Evolutionary conservation across 208 protist genomes (phyloP), one percentile per base, ranked within the genome.

Genomic region (Trypanosoma congolense): DNA sequence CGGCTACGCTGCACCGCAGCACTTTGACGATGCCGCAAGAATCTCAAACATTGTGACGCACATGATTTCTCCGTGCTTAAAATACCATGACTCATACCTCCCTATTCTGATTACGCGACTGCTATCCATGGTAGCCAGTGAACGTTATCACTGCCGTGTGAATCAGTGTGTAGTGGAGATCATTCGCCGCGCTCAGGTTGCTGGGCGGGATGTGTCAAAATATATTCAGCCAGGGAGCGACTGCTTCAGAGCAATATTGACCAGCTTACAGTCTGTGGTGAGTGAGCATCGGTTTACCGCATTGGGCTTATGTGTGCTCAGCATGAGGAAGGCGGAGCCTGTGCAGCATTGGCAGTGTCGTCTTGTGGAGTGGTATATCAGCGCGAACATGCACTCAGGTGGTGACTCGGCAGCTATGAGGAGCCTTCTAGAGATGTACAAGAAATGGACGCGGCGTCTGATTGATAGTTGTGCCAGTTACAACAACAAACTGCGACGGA

Each of bases 121-220:
- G 14, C 28, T 24, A 35, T 12, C 26, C 18, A 29, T 35, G 14
- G 9, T 36, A 6, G 42, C 22, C 8, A 14, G 18, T 26, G n/a
- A 40, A 21, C 18, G n/a, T 26, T 41, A 26, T 22, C n/a, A 18
- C 24, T 35, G 68, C 44, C 68, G 78, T 9, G 58, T 73, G 10
- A 68, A 58, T 41, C 83, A 92, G 65, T 80, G 76, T 21, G 56
- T 95, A 14, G 80, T 92, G n/a, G 84, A 92, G 60, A 73, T 81
- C 29, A 59, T 95, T 19, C 61, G 66, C 18, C 78, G 88, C 18
- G 79, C 82, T 0, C 81, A 70, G 18, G 57, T 62, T 16, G 63
- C 65, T 1, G 84, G 84, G 10, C 45, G 89, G 2, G 84, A 95
- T 56, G 65, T 91, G 10, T 35, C 43, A 21, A 48, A 68, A 1